A percentile compares a stretch with the other conserved stretches of the same genome.
Conservation (phyloP, 805 yeast species). For the Yamadazyma kitorensis region DNA sequence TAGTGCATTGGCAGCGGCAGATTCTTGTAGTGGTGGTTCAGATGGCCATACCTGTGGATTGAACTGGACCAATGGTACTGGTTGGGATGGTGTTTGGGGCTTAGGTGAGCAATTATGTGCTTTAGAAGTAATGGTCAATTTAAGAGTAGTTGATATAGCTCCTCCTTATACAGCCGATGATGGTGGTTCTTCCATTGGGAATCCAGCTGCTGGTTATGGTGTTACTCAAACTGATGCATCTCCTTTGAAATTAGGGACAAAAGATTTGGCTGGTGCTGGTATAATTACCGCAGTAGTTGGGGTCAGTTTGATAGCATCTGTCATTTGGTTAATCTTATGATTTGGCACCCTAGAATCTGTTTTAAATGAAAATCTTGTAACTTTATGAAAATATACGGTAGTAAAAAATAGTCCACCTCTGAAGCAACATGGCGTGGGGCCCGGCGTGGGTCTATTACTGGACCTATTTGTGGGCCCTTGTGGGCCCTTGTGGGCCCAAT, state of each 20-base stretch:
- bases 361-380: too few relatives aligned
- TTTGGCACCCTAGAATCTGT: too few relatives aligned
- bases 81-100: conserved; percentile 68
- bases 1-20: conserved; percentile 58
- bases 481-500: too few relatives aligned
- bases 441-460: too few relatives aligned
- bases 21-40: conserved; percentile 67
- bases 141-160: conserved; percentile 39
- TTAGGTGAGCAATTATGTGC: conserved; percentile 80
- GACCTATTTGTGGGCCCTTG: too few relatives aligned
- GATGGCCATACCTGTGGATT: conserved; percentile 78
- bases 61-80: conserved; percentile 52
- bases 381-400: too few relatives aligned
- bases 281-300: conserved; percentile 72
- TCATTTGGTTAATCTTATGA: conserved; percentile 40
- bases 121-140: conserved; percentile 56
- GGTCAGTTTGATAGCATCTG: conserved; percentile 38
- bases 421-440: too few relatives aligned
- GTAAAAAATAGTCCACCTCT: too few relatives aligned
- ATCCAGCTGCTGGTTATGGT: conserved; percentile 65
- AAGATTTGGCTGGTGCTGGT: conserved; percentile 89
- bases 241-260: conserved; percentile 41
- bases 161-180: conserved; percentile 59
- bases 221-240: conserved; percentile 32
- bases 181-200: conserved; percentile 73